Evolutionary conservation across 2,329 filamentous ascomycete genomes (phyloP).

Genomic region (Gaeumannomyces sp.): DNA sequence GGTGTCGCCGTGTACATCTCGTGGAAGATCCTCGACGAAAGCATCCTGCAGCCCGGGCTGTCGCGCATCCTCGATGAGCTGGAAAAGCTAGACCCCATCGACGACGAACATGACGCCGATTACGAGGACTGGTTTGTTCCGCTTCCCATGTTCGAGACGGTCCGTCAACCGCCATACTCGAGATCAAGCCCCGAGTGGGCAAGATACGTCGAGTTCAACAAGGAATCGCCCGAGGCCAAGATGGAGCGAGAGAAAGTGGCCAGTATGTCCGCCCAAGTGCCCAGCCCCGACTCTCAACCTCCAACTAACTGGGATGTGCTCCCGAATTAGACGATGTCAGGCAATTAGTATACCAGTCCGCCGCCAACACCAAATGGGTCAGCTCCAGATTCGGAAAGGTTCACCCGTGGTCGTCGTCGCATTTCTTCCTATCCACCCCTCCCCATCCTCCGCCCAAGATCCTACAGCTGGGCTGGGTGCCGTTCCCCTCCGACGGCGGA

Average conservation of each 20-base stretch:
- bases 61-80: background rate
- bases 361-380: background rate
- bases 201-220: background rate
- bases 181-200: background rate
- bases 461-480: background rate
- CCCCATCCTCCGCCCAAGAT: background rate
- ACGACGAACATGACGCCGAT: background rate
- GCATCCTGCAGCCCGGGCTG: background rate
- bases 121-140: conserved; percentile 4
- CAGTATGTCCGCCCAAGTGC: background rate
- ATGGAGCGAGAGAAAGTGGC: background rate
- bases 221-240: background rate
- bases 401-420: background rate
- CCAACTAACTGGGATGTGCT: background rate
- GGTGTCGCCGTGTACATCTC: background rate
- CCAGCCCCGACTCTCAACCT: background rate
- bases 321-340: background rate
- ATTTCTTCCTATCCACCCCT: background rate
- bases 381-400: background rate
- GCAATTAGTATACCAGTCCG: background rate
- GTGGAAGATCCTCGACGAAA: background rate
- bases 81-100: conserved; percentile 1
- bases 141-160: background rate
- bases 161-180: background rate
- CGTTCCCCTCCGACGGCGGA: background rate